Percentiles rank a stretch among this genome's conserved stretches.
phyloP scores from a whole-genome alignment of 495 filamentous ascomycete species.

The Podospora fimiseda region DNA sequence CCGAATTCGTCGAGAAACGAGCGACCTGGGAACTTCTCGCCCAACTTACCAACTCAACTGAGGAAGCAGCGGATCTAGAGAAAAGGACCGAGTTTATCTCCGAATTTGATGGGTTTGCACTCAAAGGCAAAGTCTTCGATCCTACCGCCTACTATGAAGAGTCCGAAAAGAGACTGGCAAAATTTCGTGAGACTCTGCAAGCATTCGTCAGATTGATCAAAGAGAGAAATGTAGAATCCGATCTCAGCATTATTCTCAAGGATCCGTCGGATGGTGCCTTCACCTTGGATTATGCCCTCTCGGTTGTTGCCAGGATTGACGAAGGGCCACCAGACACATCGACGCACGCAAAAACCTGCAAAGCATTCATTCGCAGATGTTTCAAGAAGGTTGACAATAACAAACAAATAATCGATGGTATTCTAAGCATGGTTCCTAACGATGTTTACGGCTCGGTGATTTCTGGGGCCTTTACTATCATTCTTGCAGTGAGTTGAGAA shows the following conservation, averaged over 20 bases:
- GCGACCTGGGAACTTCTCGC: neutral
- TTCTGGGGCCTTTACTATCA: constrained; percentile 15
- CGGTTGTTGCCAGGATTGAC: constrained; percentile 3
- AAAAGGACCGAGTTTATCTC: constrained; percentile 2
- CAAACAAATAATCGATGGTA: neutral
- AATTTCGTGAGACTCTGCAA: constrained; percentile 7
- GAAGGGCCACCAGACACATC: constrained; percentile 1
- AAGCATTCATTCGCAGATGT: constrained; percentile 12
- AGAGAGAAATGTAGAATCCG: constrained; percentile 4
- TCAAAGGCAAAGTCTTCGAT: constrained; percentile 1
- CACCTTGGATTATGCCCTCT: constrained; percentile 11
- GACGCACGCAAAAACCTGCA: constrained; percentile 2
- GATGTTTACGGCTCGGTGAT: constrained; percentile 17
- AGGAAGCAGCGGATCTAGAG: neutral
- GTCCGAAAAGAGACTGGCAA: constrained; percentile 5
- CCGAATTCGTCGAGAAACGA: constrained; percentile 15
- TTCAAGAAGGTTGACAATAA: constrained; percentile 8
- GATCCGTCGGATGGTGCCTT: constrained; percentile 6
- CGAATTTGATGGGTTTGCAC: constrained; percentile 5
- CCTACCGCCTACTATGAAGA: constrained; percentile 5
- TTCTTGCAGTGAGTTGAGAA: constrained; percentile 8
- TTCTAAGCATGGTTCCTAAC: constrained; percentile 12
- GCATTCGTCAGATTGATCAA: constrained; percentile 3
- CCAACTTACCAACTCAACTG: neutral
- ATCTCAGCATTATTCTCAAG: constrained; percentile 14